Evolutionary conservation across 2,329 filamentous ascomycete species (phyloP).

Genomic region (Pseudofabraea citricarpa): DNA sequence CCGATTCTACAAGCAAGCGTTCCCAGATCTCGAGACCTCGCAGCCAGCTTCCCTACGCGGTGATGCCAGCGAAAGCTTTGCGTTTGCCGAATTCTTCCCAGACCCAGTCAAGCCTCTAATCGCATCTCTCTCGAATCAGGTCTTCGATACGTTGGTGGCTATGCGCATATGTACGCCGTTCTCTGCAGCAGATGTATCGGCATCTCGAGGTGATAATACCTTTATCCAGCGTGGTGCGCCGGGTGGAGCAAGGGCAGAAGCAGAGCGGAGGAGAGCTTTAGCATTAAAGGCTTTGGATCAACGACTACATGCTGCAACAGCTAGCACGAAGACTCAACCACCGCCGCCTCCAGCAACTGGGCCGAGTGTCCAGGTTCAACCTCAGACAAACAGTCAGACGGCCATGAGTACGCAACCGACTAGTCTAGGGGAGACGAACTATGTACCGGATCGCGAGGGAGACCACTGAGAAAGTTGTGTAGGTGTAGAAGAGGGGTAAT

Average conservation of each 20-base stretch:
- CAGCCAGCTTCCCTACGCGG: conserved; percentile 66
- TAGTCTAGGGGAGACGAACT: conserved; percentile 66
- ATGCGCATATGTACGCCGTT: conserved; percentile 81
- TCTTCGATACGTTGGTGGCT: conserved; percentile 72
- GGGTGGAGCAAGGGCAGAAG: conserved; percentile 78
- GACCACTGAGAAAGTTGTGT: conserved; percentile 9
- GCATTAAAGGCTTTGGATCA: conserved; percentile 91
- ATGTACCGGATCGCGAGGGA: conserved; percentile 58
- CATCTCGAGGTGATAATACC: conserved; percentile 64
- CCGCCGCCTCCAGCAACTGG: conserved; percentile 38
- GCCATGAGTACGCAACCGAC: conserved; percentile 51
- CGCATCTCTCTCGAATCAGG: conserved; percentile 63
- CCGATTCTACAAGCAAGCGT: conserved; percentile 83
- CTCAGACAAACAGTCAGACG: conserved; percentile 48
- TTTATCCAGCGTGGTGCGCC: conserved; percentile 50
- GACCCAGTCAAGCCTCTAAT: conserved; percentile 75
- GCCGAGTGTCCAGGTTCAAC: conserved; percentile 53
- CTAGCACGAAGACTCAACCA: conserved; percentile 32
- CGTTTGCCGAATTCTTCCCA: conserved; percentile 94
- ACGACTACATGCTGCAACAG: conserved; percentile 77
- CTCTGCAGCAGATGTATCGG: conserved; percentile 72
- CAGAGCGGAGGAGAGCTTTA: conserved; percentile 81
- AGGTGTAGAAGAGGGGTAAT: background rate
- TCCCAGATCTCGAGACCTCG: conserved; percentile 61
- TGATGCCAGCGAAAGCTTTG: conserved; percentile 93